Percentiles rank a stretch among this genome's conserved stretches.
These are phyloP conservation scores for Saccharomyces kudriavzevii DNA, from an alignment of 805 yeast species.

Conservation along the genomic window DNA sequence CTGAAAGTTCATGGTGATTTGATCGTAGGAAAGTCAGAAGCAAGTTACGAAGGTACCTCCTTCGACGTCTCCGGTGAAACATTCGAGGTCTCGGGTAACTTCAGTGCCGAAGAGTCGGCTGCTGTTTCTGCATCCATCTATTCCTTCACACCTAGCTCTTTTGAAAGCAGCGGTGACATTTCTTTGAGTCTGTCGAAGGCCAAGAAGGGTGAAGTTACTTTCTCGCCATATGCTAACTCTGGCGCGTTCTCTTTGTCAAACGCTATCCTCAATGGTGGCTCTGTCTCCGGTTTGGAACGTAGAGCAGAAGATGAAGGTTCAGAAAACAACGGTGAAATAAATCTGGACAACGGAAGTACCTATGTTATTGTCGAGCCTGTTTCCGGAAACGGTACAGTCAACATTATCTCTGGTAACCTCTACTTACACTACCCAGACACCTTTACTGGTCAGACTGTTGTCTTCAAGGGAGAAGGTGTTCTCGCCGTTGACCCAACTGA, in stretches of 20 bases:
- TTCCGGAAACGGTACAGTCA: constrained; percentile 1
- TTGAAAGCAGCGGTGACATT: constrained; percentile 1
- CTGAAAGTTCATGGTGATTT: not conserved
- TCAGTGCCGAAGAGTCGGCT: not conserved
- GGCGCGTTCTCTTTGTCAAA: constrained; percentile 2
- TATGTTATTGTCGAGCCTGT: not conserved
- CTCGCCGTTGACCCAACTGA: constrained; percentile 1
- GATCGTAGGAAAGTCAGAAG: not conserved
- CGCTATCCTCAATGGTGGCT: not conserved
- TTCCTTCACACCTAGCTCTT: not conserved
- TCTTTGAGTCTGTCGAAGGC: constrained; percentile 1
- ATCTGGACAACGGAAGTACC: constrained; percentile 1
- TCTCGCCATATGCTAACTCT: not conserved
- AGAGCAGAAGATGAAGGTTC: not conserved
- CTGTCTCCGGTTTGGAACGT: not conserved
- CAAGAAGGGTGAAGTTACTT: not conserved
- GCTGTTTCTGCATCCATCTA: constrained; percentile 1
- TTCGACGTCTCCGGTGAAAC: not conserved
- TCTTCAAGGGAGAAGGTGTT: not conserved
- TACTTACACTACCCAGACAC: not conserved
- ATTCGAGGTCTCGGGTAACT: not conserved
- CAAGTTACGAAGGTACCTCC: constrained; percentile 1
- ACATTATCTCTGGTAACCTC: not conserved
- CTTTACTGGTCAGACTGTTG: constrained; percentile 3
- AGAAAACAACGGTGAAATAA: constrained; percentile 1